Conservation (phyloP, 495 filamentous ascomycete genomes). For the Lophiostoma macrostomum region DNA sequence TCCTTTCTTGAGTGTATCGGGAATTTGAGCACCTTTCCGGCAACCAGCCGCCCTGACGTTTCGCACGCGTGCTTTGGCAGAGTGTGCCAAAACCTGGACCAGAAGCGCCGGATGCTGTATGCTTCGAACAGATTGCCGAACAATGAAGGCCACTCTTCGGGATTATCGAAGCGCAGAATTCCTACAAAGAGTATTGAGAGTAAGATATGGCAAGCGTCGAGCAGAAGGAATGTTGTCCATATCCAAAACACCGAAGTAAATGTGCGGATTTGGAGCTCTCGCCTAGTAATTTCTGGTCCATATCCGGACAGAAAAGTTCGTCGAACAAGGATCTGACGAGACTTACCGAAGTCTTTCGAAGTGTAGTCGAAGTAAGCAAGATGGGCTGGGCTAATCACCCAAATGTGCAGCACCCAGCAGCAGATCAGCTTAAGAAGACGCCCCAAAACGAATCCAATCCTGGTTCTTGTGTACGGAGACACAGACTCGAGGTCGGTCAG, state of each 20-base stretch:
- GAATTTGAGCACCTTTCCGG: neutral
- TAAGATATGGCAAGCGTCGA: neutral
- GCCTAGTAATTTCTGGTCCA: neutral
- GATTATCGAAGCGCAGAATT: neutral
- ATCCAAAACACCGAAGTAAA: conserved; percentile 12
- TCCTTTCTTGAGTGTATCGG: neutral
- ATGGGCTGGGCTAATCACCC: neutral
- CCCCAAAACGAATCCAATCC: neutral
- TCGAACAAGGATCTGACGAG: neutral
- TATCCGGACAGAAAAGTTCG: neutral
- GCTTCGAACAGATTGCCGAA: neutral
- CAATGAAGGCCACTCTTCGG: conserved; percentile 9
- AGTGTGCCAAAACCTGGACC: conserved; percentile 11
- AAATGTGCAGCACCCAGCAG: neutral
- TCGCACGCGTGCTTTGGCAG: neutral
- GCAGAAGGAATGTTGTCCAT: conserved; percentile 1
- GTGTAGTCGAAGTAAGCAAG: neutral
- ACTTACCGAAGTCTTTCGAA: neutral
- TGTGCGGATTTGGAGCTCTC: conserved; percentile 2
- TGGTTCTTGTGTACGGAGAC: neutral
- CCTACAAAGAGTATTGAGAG: conserved; percentile 11
- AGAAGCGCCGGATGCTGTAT: neutral
- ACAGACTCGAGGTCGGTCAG: neutral
- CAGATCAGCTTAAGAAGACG: neutral
- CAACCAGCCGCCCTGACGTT: neutral